These are phyloP conservation scores for Globisporangium barbulae DNA, from an alignment of 352 stramenopile genomes.

Conservation along the genomic window DNA sequence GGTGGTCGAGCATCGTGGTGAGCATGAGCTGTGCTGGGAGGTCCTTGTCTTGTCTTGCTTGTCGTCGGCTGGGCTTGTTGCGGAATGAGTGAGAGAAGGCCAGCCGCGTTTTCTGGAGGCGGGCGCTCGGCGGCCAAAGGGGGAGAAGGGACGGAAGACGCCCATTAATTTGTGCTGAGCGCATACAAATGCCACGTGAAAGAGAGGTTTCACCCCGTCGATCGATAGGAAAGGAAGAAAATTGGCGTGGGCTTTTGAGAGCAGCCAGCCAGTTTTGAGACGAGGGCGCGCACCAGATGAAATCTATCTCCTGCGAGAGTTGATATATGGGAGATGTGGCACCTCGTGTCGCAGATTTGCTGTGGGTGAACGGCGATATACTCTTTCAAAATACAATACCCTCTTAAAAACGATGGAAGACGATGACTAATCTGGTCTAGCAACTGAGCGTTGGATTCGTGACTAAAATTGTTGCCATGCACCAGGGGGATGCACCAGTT, in stretches of 20 bases:
- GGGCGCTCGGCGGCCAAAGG: not conserved
- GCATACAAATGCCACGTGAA: constrained; percentile 9
- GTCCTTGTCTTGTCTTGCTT: not conserved
- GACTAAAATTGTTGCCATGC: constrained; percentile 1
- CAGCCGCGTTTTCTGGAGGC: not conserved
- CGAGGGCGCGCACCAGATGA: not conserved
- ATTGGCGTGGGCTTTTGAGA: not conserved
- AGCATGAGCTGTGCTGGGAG: not conserved
- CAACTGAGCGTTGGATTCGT: not conserved
- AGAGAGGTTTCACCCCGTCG: not conserved
- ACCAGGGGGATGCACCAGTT: not conserved
- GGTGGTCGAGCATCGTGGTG: constrained; percentile 8
- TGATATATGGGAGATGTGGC: not conserved
- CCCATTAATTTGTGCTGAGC: constrained; percentile 2
- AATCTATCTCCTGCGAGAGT: not conserved
- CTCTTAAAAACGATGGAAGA: not conserved
- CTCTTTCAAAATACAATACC: not conserved
- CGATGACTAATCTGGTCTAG: not conserved
- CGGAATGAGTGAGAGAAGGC: constrained; percentile 8
- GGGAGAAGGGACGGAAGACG: not conserved
- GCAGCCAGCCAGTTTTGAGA: constrained; percentile 11
- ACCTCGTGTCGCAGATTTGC: not conserved
- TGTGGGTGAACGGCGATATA: not conserved
- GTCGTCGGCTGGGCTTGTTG: constrained; percentile 7
- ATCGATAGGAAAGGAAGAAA: not conserved